Evolutionary conservation across 352 stramenopile genomes (phyloP), one percentile per base, ranked within the genome.

Genomic region (Bremia lactucae): DNA sequence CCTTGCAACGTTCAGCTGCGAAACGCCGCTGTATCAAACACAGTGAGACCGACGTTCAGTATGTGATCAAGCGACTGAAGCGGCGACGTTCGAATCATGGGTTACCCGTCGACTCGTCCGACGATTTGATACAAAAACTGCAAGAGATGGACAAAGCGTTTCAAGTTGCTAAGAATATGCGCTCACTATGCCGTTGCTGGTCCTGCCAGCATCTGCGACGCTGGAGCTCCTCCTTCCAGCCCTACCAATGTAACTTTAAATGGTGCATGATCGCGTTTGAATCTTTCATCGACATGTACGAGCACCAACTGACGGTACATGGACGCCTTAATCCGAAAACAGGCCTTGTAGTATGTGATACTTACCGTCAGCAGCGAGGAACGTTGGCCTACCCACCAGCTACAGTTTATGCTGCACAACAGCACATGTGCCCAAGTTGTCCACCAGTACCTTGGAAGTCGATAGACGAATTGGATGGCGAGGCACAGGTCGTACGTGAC

Each of bases 281-380:
- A 4, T 59, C 71, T 10, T 55, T 75, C 19, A 52, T 60, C 4
- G 53, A 53, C 9, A 52, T 83, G 38, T 53, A 74, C 31, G 68
- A 84, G 42, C 75, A 87, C 50, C 75, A 87, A 36, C 29, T 78
- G 26, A 46, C 59, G 4, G 44, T 53, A 3, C 75, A 87, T 42
- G 72, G 68, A 23, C 49, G 34, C 5, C 31, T 86, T 18, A 50
- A 62, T 25, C 50, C 68, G 10, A 46, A 46, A 45, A 31, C 40
- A 10, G 37, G 58, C 9, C 78, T 70, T 25, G 33, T 75, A n/a
- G 49, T 61, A 23, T 45, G 55, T 22, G 62, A 76, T 14, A 34
- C 70, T 15, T 70, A 59, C 20, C 48, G 55, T 9, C 59, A 76
- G 31, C 42, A 71, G 9, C 54, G 49, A 23, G 63, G 51, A 4